These are phyloP conservation scores for Beta lomatogona DNA, from an alignment of 179 eudicot genomes.

Conservation along the genomic window DNA sequence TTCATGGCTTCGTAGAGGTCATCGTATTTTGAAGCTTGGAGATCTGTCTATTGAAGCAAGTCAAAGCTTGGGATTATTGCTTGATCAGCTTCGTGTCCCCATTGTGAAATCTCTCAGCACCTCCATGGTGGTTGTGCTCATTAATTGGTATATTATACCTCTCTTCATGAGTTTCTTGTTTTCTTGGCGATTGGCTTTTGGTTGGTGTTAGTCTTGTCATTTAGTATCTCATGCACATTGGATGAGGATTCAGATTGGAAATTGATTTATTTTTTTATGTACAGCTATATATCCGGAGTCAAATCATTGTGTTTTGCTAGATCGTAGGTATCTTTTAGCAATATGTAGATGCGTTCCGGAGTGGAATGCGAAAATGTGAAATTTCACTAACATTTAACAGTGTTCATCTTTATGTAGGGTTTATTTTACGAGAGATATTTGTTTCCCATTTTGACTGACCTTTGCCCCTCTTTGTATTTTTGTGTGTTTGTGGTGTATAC, in stretches of 20 bases:
- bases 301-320: not conserved
- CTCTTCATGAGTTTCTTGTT: constrained; percentile 14
- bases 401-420: not conserved
- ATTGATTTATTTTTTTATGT: not conserved
- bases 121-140: constrained; percentile 74
- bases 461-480: not conserved
- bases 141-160: constrained; percentile 60
- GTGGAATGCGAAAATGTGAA: not conserved
- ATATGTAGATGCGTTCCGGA: not conserved
- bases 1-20: constrained; percentile 95
- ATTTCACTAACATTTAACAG: not conserved
- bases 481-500: no score
- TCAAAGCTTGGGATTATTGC: constrained; percentile 73
- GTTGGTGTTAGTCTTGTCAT: not conserved
- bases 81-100: constrained; percentile 90
- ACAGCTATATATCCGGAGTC: not conserved
- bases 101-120: constrained; percentile 72
- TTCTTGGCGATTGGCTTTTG: not conserved
- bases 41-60: constrained; percentile 90
- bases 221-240: not conserved
- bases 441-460: not conserved
- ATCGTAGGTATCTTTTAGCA: not conserved
- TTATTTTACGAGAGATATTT: not conserved
- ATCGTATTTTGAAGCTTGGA: constrained; percentile 78
- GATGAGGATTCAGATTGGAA: not conserved